These are phyloP conservation scores for Imleria badia DNA, from an alignment of 768 basidiomycete species.

Conservation along the genomic window DNA sequence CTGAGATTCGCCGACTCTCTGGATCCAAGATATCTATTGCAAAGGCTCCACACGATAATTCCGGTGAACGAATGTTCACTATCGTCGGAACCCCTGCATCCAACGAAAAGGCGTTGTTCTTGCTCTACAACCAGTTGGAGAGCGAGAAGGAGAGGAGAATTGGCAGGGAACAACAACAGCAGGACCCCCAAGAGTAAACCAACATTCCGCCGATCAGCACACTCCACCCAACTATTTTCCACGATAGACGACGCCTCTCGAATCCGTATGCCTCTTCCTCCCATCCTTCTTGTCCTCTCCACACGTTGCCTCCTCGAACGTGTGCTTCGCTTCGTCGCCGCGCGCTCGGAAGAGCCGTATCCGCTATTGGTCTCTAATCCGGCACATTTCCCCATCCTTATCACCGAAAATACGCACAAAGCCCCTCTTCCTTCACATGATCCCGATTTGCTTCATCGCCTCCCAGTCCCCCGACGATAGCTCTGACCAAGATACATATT, in stretches of 20 bases:
- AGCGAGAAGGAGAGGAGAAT: constrained; percentile 95
- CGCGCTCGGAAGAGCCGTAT: constrained; percentile 18
- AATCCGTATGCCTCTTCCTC: constrained; percentile 27
- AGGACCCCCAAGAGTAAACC: constrained; percentile 57
- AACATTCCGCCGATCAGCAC: background rate
- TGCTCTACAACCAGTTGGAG: constrained; percentile 96
- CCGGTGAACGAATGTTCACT: constrained; percentile 99
- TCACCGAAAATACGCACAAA: constrained; percentile 26
- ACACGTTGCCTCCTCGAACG: constrained; percentile 8
- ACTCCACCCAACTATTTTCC: constrained; percentile 7
- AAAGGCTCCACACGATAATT: constrained; percentile 98
- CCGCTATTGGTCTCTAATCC: constrained; percentile 24
- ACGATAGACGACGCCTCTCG: constrained; percentile 16
- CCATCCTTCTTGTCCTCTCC: constrained; percentile 29
- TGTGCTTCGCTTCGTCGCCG: constrained; percentile 10
- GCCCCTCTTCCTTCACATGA: constrained; percentile 21
- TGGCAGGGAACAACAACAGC: constrained; percentile 78
- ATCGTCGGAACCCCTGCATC: constrained; percentile 95
- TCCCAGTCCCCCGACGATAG: constrained; percentile 17
- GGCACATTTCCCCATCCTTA: constrained; percentile 22
- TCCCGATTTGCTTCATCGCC: constrained; percentile 18
- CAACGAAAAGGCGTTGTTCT: constrained; percentile 96
- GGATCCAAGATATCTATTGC: constrained; percentile 99
- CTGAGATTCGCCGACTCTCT: constrained; percentile 96
- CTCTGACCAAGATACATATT: constrained; percentile 26